A percentile compares a stretch with the other conserved stretches of the same genome.
Conservation (phyloP, 495 filamentous ascomycete genomes). For the Daldinia childiae region DNA sequence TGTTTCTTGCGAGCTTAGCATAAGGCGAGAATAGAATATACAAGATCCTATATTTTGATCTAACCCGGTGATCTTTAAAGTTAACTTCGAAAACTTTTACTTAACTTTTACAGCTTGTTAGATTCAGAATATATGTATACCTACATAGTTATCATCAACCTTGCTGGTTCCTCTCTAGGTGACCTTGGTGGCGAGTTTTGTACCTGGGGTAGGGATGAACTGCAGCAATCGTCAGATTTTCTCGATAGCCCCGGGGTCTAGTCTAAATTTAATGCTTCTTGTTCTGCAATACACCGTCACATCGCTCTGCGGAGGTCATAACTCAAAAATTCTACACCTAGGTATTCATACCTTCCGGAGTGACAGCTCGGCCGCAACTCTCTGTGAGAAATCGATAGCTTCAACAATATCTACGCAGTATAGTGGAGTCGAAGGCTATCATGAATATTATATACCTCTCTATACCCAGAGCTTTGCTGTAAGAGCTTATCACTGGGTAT, state of each 20-base stretch:
- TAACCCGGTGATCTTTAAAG: neutral
- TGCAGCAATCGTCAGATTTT: neutral
- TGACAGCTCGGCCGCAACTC: neutral
- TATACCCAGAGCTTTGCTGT: neutral
- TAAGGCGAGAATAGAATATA: neutral
- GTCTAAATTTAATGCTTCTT: neutral
- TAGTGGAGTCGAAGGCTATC: neutral
- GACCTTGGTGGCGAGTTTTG: neutral
- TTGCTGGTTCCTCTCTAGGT: neutral
- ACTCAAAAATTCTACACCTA: neutral
- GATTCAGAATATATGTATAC: neutral
- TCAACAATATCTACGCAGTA: neutral
- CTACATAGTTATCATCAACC: neutral
- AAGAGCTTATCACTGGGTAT: neutral
- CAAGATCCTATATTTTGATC: no score
- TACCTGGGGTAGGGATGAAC: neutral
- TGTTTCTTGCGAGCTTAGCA: neutral
- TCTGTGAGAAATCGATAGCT: neutral
- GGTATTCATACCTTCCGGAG: no score
- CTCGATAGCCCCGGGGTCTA: neutral
- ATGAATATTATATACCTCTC: neutral
- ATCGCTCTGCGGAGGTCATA: neutral
- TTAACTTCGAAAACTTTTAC: neutral
- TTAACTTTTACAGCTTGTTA: neutral
- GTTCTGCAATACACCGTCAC: neutral